A percentile compares a stretch with the other conserved stretches of the same genome.
Conservation (phyloP, 176 grass and related monocot species). For the Carex cristatella region DNA sequence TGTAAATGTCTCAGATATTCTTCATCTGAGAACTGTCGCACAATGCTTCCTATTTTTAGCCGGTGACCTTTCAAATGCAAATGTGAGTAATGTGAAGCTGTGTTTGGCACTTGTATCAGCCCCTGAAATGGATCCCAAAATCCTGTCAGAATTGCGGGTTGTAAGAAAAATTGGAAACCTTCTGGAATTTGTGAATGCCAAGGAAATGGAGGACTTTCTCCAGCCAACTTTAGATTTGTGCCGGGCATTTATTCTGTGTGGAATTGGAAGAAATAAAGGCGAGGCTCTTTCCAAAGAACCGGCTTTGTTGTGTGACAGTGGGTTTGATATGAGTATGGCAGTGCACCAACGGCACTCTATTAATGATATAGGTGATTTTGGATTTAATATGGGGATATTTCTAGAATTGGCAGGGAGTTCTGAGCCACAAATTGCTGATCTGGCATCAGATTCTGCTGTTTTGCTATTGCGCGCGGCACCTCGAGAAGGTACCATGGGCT, state of each 20-base stretch:
- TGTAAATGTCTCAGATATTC: constrained; percentile 90
- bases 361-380: constrained; percentile 89
- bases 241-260: constrained; percentile 71
- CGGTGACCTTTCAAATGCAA: constrained; percentile 90
- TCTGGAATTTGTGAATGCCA: constrained; percentile 82
- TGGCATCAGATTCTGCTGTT: constrained; percentile 76
- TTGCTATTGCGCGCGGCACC: constrained; percentile 72
- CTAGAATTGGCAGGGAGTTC: constrained; percentile 53
- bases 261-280: constrained; percentile 66
- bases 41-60: constrained; percentile 89
- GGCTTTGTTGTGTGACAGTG: constrained; percentile 57
- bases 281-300: constrained; percentile 73
- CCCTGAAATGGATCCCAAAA: constrained; percentile 74
- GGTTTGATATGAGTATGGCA: constrained; percentile 87
- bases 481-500: constrained; percentile 66
- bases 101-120: constrained; percentile 84
- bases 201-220: constrained; percentile 95
- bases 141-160: constrained; percentile 82
- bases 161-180: constrained; percentile 91
- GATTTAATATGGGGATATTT: constrained; percentile 71
- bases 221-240: constrained; percentile 87
- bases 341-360: constrained; percentile 71
- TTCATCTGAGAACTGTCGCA: constrained; percentile 71
- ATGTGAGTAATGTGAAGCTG: constrained; percentile 91
- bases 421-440: constrained; percentile 61